Conservation (phyloP, 2,329 filamentous ascomycete species). For the Aspergillus uvarum region DNA sequence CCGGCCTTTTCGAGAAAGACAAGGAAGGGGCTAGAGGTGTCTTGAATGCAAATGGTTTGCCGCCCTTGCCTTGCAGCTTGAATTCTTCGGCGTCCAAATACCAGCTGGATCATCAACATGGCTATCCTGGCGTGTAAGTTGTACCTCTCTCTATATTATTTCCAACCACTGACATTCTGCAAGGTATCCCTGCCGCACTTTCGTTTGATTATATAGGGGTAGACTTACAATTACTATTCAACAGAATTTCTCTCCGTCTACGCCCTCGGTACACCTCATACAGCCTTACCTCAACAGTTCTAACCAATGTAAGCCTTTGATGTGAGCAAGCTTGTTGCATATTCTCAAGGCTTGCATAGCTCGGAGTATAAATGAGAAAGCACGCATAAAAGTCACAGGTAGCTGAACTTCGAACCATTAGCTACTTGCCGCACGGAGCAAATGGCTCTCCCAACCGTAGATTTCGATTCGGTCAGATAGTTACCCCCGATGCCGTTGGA, state of each 20-base stretch:
- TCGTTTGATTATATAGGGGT: conserved; percentile 34
- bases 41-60: conserved; percentile 74
- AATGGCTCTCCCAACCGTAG: too few relatives aligned
- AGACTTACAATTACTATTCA: background rate
- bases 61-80: conserved; percentile 78
- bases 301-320: too few relatives aligned
- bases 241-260: background rate
- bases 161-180: conserved; percentile 17
- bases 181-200: conserved; percentile 50
- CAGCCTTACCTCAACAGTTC: background rate
- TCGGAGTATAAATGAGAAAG: too few relatives aligned
- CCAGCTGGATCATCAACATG: conserved; percentile 64
- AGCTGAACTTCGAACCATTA: too few relatives aligned
- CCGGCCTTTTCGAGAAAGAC: conserved; percentile 70
- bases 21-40: conserved; percentile 56
- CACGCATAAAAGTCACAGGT: too few relatives aligned
- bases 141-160: conserved; percentile 12
- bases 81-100: conserved; percentile 56
- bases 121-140: conserved; percentile 69
- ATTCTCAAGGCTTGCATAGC: too few relatives aligned
- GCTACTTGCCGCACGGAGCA: too few relatives aligned
- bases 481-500: too few relatives aligned
- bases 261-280: background rate
- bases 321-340: too few relatives aligned
- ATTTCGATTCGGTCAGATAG: too few relatives aligned